phyloP scores from a whole-genome alignment of 192 early-diverging fungal species.

The Fimicolochytrium jonesii region DNA sequence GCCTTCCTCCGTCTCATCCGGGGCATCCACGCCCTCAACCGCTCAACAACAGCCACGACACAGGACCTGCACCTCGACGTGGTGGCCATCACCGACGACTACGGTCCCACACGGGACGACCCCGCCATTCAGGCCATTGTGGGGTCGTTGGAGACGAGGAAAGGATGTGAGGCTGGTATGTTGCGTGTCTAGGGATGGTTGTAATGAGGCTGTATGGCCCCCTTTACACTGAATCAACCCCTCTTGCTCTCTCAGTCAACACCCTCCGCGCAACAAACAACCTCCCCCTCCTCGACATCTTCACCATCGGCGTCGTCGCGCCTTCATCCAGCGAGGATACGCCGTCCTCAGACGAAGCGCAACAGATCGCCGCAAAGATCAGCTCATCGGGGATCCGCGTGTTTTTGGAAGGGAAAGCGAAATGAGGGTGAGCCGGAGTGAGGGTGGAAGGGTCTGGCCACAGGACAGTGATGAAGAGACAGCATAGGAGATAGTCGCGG shows the following conservation, averaged over 20 bases:
- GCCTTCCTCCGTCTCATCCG: slow-evolving; percentile 56
- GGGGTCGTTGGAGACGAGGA: slow-evolving; percentile 74
- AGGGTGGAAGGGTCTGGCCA: too few relatives aligned
- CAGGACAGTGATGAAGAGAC: too few relatives aligned
- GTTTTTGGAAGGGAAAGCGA: slow-evolving; percentile 35
- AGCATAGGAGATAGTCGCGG: too few relatives aligned
- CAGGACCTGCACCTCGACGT: slow-evolving; percentile 42
- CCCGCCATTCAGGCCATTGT: slow-evolving; percentile 72
- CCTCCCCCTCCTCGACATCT: slow-evolving; percentile 54
- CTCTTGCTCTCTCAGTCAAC: slow-evolving; percentile 59
- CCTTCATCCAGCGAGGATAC: slow-evolving; percentile 31
- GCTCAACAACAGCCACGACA: too few relatives aligned
- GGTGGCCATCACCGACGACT: slow-evolving; percentile 74
- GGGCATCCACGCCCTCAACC: too few relatives aligned
- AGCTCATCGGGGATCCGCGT: slow-evolving; percentile 75
- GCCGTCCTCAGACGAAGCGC: slow-evolving; percentile 38
- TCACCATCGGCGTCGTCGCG: slow-evolving; percentile 69
- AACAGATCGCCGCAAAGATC: slow-evolving; percentile 83
- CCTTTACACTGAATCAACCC: background rate
- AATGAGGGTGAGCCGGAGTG: background rate
- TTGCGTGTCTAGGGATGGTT: background rate
- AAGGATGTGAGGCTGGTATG: slow-evolving; percentile 68
- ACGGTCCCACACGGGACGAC: slow-evolving; percentile 80
- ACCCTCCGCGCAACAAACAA: slow-evolving; percentile 54
- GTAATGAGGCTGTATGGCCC: too few relatives aligned